A percentile compares a stretch with the other conserved stretches of the same genome.
These are phyloP conservation scores for Aspergillus sojae DNA, from an alignment of 2,329 filamentous ascomycete genomes.

Conservation along the genomic window DNA sequence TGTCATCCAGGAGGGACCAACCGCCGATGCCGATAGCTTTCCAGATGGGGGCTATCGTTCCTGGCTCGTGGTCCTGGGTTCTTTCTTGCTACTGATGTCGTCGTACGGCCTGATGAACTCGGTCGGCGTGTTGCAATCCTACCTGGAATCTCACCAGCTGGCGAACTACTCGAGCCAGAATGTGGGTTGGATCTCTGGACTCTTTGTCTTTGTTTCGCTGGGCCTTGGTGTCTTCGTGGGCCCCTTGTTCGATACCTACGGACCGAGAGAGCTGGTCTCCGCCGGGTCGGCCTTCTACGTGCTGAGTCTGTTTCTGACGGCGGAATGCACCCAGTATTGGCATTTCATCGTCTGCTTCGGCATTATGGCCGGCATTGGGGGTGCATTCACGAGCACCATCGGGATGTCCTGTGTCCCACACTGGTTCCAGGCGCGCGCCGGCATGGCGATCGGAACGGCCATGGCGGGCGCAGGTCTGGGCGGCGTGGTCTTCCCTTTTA, in stretches of 20 bases:
- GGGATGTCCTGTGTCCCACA: conserved; percentile 44
- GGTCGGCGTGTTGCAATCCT: conserved; percentile 53
- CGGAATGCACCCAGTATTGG: conserved; percentile 52
- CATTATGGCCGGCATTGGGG: conserved; percentile 39
- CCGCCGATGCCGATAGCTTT: conserved; percentile 16
- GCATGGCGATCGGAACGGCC: conserved; percentile 44
- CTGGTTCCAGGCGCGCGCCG: conserved; percentile 45
- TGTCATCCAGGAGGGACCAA: not conserved
- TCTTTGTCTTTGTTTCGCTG: conserved; percentile 51
- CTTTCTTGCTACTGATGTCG: conserved; percentile 42
- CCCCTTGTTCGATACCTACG: conserved; percentile 54
- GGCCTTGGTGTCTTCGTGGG: conserved; percentile 52
- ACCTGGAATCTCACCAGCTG: conserved; percentile 51
- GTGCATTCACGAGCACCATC: conserved; percentile 42
- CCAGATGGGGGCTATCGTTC: conserved; percentile 40
- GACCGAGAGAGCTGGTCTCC: conserved; percentile 46
- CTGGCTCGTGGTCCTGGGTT: conserved; percentile 41
- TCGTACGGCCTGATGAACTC: conserved; percentile 54
- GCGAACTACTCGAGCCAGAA: conserved; percentile 46
- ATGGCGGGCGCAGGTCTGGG: conserved; percentile 44
- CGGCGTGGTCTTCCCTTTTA: conserved; percentile 42
- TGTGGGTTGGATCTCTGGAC: conserved; percentile 54
- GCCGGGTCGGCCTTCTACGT: conserved; percentile 44
- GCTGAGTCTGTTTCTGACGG: conserved; percentile 49
- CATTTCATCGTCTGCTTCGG: conserved; percentile 51